Evolutionary conservation across 31 red algal species (phyloP), one percentile per base, ranked within the genome.

Genomic region (Odonthalia washingtoniensis): DNA sequence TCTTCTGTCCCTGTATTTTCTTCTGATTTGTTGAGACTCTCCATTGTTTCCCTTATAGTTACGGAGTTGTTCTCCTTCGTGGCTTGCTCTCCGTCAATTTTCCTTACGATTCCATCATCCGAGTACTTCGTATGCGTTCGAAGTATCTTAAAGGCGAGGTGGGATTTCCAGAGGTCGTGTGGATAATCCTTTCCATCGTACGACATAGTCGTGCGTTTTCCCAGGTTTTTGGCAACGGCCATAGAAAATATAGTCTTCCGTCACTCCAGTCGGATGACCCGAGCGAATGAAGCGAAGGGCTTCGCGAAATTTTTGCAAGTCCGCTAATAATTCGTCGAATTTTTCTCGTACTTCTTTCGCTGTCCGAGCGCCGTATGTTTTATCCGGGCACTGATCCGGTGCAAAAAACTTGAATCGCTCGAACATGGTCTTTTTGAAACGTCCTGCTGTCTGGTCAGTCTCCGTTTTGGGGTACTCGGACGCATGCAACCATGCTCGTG

Each of bases 241-340:
- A 81, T 64, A 27, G 77, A 81, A 64, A 81, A 46, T 64, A n/a
- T 65, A 28, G n/a, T 81, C 77, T 9, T 53, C 77, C 12, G 5
- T 32, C 12, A 65, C 77, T 21, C 77, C 77, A 9, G 77, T 81
- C 17, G 77, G 77, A 5, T 81, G 62, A 17, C 2, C 5, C n/a
- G 9, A 27, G 6, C 12, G 62, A 18, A 81, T 33, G 18, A 27
- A 65, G 16, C 52, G 77, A n/a, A 81, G 17, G 9, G 77, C 77
- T 18, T 65, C 2, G 6, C 18, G n/a, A 81, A 81, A 81, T 31
- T 81, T 81, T 31, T 81, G 77, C 5, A 14, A 31, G 34, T 81
- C 77, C n/a, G 46, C 77, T 35, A 31, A 81, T 36, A 81, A 49
- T 31, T 65, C 49, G 41, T 46, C 17, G 41, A 81, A 61, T 18